Conservation (phyloP, 495 filamentous ascomycete genomes). For the Aspergillus diversus region DNA sequence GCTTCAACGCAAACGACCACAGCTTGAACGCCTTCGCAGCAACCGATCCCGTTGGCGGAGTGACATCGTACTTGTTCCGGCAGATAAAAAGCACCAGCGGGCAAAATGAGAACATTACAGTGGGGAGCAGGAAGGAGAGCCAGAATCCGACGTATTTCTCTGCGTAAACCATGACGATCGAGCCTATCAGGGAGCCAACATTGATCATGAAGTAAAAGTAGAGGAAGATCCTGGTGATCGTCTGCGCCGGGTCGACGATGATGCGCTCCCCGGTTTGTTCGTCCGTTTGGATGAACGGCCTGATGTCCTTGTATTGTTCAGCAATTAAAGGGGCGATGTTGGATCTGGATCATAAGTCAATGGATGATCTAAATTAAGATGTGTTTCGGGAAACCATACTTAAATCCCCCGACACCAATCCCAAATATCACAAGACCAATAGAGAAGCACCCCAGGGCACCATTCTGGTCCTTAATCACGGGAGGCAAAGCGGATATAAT, state of each 20-base stretch:
- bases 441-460: constrained; percentile 57
- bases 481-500: constrained; percentile 64
- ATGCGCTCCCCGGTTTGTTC: constrained; percentile 61
- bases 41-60: constrained; percentile 67
- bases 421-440: constrained; percentile 62
- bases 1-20: constrained; percentile 59
- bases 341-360: constrained; percentile 32
- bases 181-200: constrained; percentile 54
- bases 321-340: constrained; percentile 65
- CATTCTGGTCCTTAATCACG: constrained; percentile 57
- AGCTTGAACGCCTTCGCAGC: constrained; percentile 59
- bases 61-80: constrained; percentile 59
- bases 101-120: constrained; percentile 59
- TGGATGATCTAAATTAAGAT: background rate
- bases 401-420: constrained; percentile 58
- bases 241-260: constrained; percentile 68
- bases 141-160: constrained; percentile 80
- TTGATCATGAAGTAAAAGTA: constrained; percentile 58
- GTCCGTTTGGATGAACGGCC: constrained; percentile 44
- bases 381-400: constrained; percentile 30
- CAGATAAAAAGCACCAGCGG: constrained; percentile 63
- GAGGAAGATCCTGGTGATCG: constrained; percentile 45
- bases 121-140: constrained; percentile 68
- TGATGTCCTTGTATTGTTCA: constrained; percentile 50
- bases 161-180: constrained; percentile 63